Evolutionary conservation across 2,329 filamentous ascomycete species (phyloP).

Genomic region (Pleoardoris graminearum): DNA sequence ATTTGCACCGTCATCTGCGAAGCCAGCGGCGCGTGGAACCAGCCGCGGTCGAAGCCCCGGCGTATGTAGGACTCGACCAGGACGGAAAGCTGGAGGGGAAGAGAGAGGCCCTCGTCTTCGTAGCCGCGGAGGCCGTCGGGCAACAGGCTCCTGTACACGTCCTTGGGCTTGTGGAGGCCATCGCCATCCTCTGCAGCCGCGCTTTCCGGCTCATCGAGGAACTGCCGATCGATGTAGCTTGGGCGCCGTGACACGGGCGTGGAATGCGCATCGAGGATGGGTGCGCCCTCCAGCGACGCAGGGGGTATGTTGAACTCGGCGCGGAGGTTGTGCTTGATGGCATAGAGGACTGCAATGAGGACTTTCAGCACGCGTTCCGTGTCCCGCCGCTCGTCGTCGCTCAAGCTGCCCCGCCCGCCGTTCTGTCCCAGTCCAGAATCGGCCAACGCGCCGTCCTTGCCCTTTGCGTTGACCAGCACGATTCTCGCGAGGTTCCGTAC

Average conservation of each 20-base stretch:
- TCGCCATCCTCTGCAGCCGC: constrained; percentile 33
- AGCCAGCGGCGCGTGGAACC: constrained; percentile 64
- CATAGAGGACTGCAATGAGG: constrained; percentile 64
- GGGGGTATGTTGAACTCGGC: constrained; percentile 60
- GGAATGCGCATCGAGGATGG: constrained; percentile 21
- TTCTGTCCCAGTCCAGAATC: constrained; percentile 12
- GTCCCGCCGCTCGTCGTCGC: constrained; percentile 54
- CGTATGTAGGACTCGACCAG: constrained; percentile 65
- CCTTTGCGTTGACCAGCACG: constrained; percentile 54
- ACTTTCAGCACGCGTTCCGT: constrained; percentile 63
- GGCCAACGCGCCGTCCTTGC: constrained; percentile 19
- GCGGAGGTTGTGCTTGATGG: constrained; percentile 66
- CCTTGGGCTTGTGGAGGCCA: constrained; percentile 24
- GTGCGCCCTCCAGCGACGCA: constrained; percentile 28
- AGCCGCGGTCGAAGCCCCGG: constrained; percentile 57
- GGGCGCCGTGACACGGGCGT: constrained; percentile 25
- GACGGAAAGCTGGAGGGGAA: constrained; percentile 64
- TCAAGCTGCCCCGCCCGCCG: constrained; percentile 9
- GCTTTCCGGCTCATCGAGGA: constrained; percentile 14
- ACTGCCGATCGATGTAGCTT: constrained; percentile 34
- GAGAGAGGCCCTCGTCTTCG: constrained; percentile 62
- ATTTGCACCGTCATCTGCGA: constrained; percentile 62
- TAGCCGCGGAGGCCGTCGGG: constrained; percentile 55
- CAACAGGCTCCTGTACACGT: constrained; percentile 57
- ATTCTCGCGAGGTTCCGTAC: constrained; percentile 63